Percentiles rank a stretch among this genome's conserved stretches.
phyloP scores from a whole-genome alignment of 2,329 filamentous ascomycete species.

The Trichoderma gracile region DNA sequence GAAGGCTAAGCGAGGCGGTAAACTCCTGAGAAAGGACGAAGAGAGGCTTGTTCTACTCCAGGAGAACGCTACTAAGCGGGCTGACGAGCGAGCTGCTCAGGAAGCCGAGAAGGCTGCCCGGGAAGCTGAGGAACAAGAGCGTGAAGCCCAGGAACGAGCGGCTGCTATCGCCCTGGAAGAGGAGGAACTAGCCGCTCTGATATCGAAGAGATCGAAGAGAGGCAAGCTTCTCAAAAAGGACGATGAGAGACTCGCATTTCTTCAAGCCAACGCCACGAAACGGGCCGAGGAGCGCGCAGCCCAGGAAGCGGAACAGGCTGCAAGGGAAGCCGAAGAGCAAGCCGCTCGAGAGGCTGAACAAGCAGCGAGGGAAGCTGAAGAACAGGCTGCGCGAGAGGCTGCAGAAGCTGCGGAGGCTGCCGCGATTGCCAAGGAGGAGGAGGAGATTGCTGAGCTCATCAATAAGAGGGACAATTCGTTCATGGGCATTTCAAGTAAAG shows the following conservation, averaged over 20 bases:
- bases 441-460: slow-evolving; percentile 45
- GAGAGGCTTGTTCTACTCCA: slow-evolving; percentile 3
- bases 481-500: slow-evolving; percentile 34
- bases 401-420: slow-evolving; percentile 6
- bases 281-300: slow-evolving; percentile 31
- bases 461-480: slow-evolving; percentile 46
- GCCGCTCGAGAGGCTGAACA: slow-evolving; percentile 27
- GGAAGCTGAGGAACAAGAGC: slow-evolving; percentile 28
- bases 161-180: slow-evolving; percentile 38
- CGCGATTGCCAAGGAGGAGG: slow-evolving; percentile 36
- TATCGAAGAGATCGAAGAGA: slow-evolving; percentile 33
- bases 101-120: slow-evolving; percentile 32
- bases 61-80: slow-evolving; percentile 13
- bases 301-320: slow-evolving; percentile 30
- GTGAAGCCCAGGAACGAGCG: slow-evolving; percentile 28
- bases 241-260: slow-evolving; percentile 6
- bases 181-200: slow-evolving; percentile 44
- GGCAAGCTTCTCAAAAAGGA: slow-evolving; percentile 13
- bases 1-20: slow-evolving; percentile 29
- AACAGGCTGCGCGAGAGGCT: slow-evolving; percentile 31
- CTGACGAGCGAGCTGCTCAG: slow-evolving; percentile 27
- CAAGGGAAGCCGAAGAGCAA: slow-evolving; percentile 12
- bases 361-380: slow-evolving; percentile 28
- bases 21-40: slow-evolving; percentile 26
- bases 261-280: slow-evolving; percentile 31